Evolutionary conservation across 345 rosid species (phyloP).

Genomic region (Hibiscus tridactylites): DNA sequence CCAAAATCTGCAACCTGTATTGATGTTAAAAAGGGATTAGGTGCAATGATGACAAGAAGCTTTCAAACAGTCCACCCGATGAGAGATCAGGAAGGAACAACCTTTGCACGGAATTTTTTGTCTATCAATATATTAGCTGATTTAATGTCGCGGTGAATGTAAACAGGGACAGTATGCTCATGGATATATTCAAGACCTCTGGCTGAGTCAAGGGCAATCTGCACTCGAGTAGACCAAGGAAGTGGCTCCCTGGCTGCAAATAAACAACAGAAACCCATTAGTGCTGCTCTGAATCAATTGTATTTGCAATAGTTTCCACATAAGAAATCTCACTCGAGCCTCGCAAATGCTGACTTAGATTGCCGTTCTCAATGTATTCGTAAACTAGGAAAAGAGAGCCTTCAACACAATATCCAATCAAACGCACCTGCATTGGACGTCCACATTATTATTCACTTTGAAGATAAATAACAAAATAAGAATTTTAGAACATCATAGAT

Average conservation of each 20-base stretch:
- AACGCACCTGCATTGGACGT: conserved; percentile 50
- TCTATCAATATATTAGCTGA: conserved; percentile 92
- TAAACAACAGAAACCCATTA: conserved; percentile 12
- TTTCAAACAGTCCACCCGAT: conserved; percentile 6
- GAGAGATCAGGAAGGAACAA: not conserved
- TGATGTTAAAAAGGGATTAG: conserved; percentile 3
- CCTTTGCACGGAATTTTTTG: conserved; percentile 82
- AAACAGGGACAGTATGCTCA: conserved; percentile 94
- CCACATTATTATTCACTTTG: not conserved
- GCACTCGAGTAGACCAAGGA: conserved; percentile 79
- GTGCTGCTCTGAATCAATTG: conserved; percentile 6
- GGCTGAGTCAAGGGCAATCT: conserved; percentile 95
- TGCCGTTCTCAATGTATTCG: conserved; percentile 87
- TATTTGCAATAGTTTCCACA: not conserved
- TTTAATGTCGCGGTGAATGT: conserved; percentile 93
- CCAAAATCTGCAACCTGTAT: conserved; percentile 96
- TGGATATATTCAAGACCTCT: conserved; percentile 98
- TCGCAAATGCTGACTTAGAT: conserved; percentile 82
- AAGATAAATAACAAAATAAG: not conserved
- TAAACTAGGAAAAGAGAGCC: conserved; percentile 87
- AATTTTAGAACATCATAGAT: not conserved
- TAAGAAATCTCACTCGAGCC: conserved; percentile 54
- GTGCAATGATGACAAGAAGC: not conserved
- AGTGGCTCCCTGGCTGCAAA: conserved; percentile 63
- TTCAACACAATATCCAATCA: conserved; percentile 93